Evolutionary conservation across 306 rosid genomes (phyloP), one percentile per base, ranked within the genome.

Genomic region (Argentina anserina): DNA sequence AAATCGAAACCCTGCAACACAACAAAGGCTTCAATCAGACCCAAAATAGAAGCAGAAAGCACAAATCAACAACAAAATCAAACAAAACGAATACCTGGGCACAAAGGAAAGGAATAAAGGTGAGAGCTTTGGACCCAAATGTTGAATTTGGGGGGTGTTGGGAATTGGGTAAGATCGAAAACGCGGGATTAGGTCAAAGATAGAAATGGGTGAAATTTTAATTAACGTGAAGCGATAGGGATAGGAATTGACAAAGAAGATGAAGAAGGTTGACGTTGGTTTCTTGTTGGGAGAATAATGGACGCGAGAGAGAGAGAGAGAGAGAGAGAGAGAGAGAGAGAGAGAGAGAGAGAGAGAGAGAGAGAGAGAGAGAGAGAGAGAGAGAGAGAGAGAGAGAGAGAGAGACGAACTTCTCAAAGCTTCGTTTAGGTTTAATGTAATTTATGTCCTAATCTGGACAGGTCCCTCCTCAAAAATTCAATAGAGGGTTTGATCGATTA

Each of bases 1-100:
- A 71, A 52, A 71, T 65, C 67, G 28, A 49, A n/a, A 52, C 62
- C n/a, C 81, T 78, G 75, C 13, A 11, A 26, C 56, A 65, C 34
- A 55, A 41, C 31, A 18, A 71, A 36, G 40, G 56, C 43, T 12
- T 58, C 75, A 29, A 71, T 71, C 21, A 56, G 10, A 40, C 53
- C 67, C 59, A 58, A 17, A 56, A n/a, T n/a, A 28, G n/a, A 28
- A 18, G 40, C 12, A 41, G 36, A 42, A n/a, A 56, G 36, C 10
- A 29, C 3, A 10, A 18, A 72, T 1, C 55, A 0, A 53, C 21
- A 7, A 37, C 1, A 26, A n/a, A 71, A 28, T 15, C 23, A 5
- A 3, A 72, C 0, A 42, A 70, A 56, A 5, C 9, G 14, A 71
- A 72, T 18, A 72, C 75, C 75, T 55, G 55, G 43, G 20, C 20